Conservation (phyloP, 1,284 basidiomycete species). For the Xanthoconium separans region DNA sequence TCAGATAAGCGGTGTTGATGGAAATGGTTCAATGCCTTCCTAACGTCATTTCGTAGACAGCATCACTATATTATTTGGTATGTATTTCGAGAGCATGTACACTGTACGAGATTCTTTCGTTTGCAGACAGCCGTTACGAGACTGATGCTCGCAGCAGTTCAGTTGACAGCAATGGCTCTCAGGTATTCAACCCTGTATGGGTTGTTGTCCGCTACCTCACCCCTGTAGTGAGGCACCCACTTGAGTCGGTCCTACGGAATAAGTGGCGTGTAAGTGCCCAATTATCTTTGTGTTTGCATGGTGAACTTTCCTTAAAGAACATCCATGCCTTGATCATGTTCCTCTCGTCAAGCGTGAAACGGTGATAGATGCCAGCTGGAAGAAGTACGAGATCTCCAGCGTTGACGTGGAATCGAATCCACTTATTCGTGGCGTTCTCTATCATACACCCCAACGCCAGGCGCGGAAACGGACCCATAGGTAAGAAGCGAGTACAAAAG, state of each 20-base stretch:
- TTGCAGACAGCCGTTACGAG: too few species aligned
- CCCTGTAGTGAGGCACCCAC: not conserved
- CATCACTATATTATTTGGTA: too few species aligned
- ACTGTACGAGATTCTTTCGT: too few species aligned
- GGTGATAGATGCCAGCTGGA: constrained; percentile 81
- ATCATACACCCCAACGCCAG: not conserved
- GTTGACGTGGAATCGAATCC: constrained; percentile 71
- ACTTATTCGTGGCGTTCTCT: constrained; percentile 60
- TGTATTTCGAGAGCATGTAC: too few species aligned
- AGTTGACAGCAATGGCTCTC: too few species aligned
- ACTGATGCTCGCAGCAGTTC: too few species aligned
- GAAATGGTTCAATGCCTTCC: not conserved
- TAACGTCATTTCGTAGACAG: too few species aligned
- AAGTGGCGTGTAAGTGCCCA: not conserved
- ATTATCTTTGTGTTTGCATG: not conserved
- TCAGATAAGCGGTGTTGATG: not conserved
- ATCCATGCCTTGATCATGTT: constrained; percentile 72
- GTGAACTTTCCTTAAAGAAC: constrained; percentile 65
- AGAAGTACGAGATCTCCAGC: constrained; percentile 74
- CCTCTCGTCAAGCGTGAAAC: constrained; percentile 75
- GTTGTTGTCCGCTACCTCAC: too few species aligned
- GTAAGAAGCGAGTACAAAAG: not conserved
- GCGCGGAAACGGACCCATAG: too few species aligned
- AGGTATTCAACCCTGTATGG: too few species aligned
- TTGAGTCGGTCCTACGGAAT: not conserved